Conservation (phyloP, 257 asterid genomes). For the Solanum ahanhuiri region DNA sequence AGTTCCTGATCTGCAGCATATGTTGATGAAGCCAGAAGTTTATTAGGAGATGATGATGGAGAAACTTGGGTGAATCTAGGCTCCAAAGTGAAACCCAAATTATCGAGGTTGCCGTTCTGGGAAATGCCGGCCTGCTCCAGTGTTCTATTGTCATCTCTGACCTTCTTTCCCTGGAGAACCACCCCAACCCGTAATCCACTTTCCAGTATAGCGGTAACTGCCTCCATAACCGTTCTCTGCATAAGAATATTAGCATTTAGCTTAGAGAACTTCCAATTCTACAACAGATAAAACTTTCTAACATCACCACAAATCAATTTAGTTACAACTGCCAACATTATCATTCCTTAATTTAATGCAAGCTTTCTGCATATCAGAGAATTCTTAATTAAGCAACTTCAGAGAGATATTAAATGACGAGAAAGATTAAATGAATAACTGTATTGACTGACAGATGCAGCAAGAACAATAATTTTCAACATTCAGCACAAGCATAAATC, state of each 20-base stretch:
- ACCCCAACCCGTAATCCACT: constrained; percentile 66
- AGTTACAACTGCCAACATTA: background rate
- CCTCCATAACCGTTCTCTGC: constrained; percentile 77
- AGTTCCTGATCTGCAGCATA: constrained; percentile 24
- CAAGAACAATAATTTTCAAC: background rate
- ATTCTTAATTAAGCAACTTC: background rate
- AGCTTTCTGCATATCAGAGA: background rate
- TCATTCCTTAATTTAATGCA: background rate
- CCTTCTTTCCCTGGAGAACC: constrained; percentile 69
- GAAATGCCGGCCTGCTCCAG: constrained; percentile 70
- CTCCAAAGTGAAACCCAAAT: constrained; percentile 57
- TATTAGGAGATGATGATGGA: constrained; percentile 19
- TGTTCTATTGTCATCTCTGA: constrained; percentile 60
- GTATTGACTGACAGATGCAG: background rate
- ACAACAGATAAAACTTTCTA: background rate
- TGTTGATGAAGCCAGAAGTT: constrained; percentile 15
- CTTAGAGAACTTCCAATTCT: background rate
- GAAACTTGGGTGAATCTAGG: constrained; percentile 28
- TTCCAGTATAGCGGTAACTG: constrained; percentile 55
- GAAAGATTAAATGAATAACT: background rate
- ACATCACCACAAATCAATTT: background rate
- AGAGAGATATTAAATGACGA: background rate
- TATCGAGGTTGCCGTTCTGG: constrained; percentile 37
- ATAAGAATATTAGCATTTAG: background rate
- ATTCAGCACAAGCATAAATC: background rate